Evolutionary conservation across 148 eudicot genomes (phyloP), one percentile per base, ranked within the genome.

Genomic region (Simmondsia chinensis): DNA sequence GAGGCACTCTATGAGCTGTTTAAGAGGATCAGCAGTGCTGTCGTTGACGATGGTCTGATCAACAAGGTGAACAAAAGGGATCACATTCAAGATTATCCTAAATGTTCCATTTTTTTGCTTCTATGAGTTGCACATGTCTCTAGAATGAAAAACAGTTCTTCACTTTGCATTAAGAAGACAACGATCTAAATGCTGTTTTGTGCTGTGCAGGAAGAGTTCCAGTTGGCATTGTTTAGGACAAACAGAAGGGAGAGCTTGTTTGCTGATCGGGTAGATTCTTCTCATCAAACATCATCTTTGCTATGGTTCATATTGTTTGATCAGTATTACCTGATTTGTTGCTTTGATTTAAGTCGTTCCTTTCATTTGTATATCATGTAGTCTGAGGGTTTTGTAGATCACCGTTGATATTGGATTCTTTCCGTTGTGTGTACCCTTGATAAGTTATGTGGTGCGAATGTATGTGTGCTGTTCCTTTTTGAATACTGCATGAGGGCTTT

Each of bases 1-100:
- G 96, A 88, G 68, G 96, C 96, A 31, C 88, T 88, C 44, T 88
- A 88, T 60, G 97, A 88, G 64, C 74, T 88, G 30, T 88, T 83
- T 52, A 83, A 88, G 73, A 78, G 74, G 79, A 88, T 88, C 52
- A 88, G 97, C 73, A 88, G 94, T 34, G 91, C 91, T 14, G 97
- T 83, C 49, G 68, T 73, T 50, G 97, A 88, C 50, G 97, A 88
- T 23, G 97, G 97, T 21, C 69, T 88, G 47, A 88, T 88, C 60
- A 80, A 83, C 66, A 88, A 88, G 97, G 97, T 88, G 25, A 20
- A 19, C 34, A 29, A 34, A 24, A 45, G 11, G 50, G 33, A 4
- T 23, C 9, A 21, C 7, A n/a, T 52, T 4, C 4, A 26, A 15
- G 36, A n/a, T 41, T 40, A n/a, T 20, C 28, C 22, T 23, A 37